Conservation (phyloP, 1,139 yeast species). For the Geotrichum fermentans region DNA sequence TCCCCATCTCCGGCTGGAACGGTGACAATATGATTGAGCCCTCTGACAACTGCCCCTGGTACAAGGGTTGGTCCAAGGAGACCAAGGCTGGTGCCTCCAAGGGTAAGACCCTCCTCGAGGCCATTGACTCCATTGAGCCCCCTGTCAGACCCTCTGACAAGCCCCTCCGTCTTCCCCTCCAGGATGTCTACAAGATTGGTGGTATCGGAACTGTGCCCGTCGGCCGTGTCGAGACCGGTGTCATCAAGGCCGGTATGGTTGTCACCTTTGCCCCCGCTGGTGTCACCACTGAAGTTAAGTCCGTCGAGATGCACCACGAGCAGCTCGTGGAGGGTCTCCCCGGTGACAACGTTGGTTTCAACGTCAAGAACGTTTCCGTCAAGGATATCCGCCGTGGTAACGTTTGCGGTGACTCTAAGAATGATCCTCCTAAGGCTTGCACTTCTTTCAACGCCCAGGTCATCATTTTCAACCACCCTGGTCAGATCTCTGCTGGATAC, state of each 20-base stretch:
- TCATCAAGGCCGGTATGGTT: slow-evolving; percentile 87
- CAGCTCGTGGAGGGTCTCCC: slow-evolving; percentile 83
- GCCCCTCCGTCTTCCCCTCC: slow-evolving; percentile 88
- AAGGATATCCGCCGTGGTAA: slow-evolving; percentile 94
- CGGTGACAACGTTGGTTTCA: slow-evolving; percentile 96
- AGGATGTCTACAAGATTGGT: slow-evolving; percentile 91
- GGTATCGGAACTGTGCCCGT: slow-evolving; percentile 94
- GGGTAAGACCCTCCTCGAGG: slow-evolving; percentile 86
- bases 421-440: slow-evolving; percentile 84
- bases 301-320: slow-evolving; percentile 94
- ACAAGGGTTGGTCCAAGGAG: slow-evolving; percentile 87
- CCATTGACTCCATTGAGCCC: slow-evolving; percentile 82
- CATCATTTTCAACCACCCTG: slow-evolving; percentile 88
- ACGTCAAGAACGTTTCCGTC: slow-evolving; percentile 90
- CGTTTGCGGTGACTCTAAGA: slow-evolving; percentile 93
- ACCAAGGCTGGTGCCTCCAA: slow-evolving; percentile 72
- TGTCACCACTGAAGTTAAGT: slow-evolving; percentile 89
- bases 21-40: slow-evolving; percentile 92
- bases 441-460: slow-evolving; percentile 86
- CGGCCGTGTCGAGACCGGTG: slow-evolving; percentile 92
- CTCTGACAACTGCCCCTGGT: slow-evolving; percentile 81
- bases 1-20: slow-evolving; percentile 91
- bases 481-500: slow-evolving; percentile 91
- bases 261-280: slow-evolving; percentile 89
- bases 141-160: slow-evolving; percentile 82